Evolutionary conservation across 441 rosid genomes (phyloP).

Genomic region (Hura crepitans): DNA sequence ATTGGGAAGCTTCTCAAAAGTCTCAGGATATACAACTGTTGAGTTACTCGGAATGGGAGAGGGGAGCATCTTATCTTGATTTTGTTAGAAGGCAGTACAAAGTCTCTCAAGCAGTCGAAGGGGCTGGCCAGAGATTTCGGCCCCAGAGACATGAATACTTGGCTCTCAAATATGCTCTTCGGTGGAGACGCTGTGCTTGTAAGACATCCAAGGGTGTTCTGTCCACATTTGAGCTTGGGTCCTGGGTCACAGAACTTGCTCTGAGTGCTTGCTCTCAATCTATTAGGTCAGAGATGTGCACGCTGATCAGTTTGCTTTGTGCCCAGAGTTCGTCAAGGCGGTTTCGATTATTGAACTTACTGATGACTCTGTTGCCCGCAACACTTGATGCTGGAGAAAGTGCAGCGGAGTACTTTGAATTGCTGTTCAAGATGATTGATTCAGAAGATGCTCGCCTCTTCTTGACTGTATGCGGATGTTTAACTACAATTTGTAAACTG

Average conservation of each 20-base stretch:
- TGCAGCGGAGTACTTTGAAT: constrained; percentile 97
- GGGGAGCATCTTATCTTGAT: constrained; percentile 99
- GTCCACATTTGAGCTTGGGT: constrained; percentile 88
- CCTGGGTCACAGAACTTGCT: constrained; percentile 99
- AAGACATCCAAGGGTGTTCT: constrained; percentile 68
- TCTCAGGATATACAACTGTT: constrained; percentile 80
- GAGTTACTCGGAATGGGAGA: constrained; percentile 99
- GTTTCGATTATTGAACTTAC: constrained; percentile 79
- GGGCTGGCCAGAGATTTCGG: constrained; percentile 69
- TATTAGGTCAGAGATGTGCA: constrained; percentile 99
- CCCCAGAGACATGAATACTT: constrained; percentile 80
- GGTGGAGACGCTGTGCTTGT: constrained; percentile 83
- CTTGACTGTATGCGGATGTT: constrained; percentile 92
- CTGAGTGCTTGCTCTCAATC: constrained; percentile 99
- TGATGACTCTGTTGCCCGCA: constrained; percentile 83
- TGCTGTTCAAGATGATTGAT: constrained; percentile 94
- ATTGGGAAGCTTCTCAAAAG: constrained; percentile 65
- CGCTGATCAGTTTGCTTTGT: constrained; percentile 83
- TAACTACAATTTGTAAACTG: constrained; percentile 76
- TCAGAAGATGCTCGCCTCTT: constrained; percentile 95
- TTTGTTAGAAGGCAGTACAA: constrained; percentile 99
- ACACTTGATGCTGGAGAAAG: constrained; percentile 97
- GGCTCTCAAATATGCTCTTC: constrained; percentile 87
- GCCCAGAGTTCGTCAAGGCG: constrained; percentile 86
- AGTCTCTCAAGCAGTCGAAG: constrained; percentile 77